Evolutionary conservation across 352 stramenopile species (phyloP).

Genomic region (Globisporangium middletonii): DNA sequence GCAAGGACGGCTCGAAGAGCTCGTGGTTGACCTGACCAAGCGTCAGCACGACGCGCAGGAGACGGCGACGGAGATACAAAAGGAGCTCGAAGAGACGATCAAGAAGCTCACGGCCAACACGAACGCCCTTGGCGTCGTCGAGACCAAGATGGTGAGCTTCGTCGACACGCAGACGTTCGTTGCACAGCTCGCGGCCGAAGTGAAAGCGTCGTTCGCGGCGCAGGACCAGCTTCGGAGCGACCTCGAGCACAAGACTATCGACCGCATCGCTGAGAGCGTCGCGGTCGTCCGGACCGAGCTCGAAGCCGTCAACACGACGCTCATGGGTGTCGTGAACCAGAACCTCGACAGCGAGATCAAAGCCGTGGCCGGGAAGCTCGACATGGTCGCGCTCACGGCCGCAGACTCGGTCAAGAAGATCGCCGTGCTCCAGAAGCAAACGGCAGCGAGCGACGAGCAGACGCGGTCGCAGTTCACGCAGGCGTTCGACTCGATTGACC

Average conservation of each 20-base stretch:
- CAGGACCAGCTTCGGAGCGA: slow-evolving; percentile 43
- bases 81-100: slow-evolving; percentile 47
- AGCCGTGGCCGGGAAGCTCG: slow-evolving; percentile 35
- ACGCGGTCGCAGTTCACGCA: slow-evolving; percentile 56
- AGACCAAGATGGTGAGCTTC: slow-evolving; percentile 50
- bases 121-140: slow-evolving; percentile 28
- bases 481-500: slow-evolving; percentile 60
- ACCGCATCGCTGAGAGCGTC: slow-evolving; percentile 54
- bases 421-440: slow-evolving; percentile 51
- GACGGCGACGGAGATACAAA: slow-evolving; percentile 30
- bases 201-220: slow-evolving; percentile 29
- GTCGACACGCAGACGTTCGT: slow-evolving; percentile 53
- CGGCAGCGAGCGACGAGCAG: slow-evolving; percentile 39
- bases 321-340: slow-evolving; percentile 49
- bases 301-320: slow-evolving; percentile 32
- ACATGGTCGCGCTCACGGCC: slow-evolving; percentile 45
- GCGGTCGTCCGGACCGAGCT: slow-evolving; percentile 43
- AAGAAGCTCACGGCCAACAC: slow-evolving; percentile 41
- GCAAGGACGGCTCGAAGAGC: slow-evolving; percentile 42
- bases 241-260: slow-evolving; percentile 39
- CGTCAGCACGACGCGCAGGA: slow-evolving; percentile 37
- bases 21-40: slow-evolving; percentile 48
- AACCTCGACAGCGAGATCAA: slow-evolving; percentile 64
- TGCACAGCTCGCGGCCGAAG: slow-evolving; percentile 25
- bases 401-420: slow-evolving; percentile 58